These are phyloP conservation scores for Tanozyma kutaoensis DNA, from an alignment of 805 yeast species.

Conservation along the genomic window DNA sequence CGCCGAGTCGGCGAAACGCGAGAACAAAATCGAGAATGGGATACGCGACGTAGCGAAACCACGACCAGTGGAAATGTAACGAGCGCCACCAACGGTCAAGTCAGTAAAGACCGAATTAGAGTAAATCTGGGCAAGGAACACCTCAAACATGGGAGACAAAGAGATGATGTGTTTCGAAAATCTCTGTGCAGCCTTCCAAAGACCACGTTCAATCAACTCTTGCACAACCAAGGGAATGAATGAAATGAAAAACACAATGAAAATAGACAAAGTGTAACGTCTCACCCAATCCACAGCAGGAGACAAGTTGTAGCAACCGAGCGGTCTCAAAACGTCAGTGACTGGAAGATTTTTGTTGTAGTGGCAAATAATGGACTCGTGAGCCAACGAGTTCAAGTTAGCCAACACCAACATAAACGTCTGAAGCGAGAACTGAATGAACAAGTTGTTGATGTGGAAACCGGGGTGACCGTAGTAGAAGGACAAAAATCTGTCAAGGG, in stretches of 20 bases:
- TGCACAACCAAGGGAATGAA: constrained; percentile 69
- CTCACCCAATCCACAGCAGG: constrained; percentile 75
- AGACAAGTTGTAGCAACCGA: constrained; percentile 60
- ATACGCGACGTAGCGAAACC: constrained; percentile 77
- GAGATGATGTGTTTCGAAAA: constrained; percentile 57
- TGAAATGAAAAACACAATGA: constrained; percentile 71
- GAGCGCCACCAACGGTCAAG: constrained; percentile 74
- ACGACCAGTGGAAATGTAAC: constrained; percentile 78
- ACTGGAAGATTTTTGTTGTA: constrained; percentile 54
- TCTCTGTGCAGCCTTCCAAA: constrained; percentile 63
- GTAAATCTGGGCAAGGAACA: constrained; percentile 69
- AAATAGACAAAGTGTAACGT: constrained; percentile 69
- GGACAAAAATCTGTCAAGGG: constrained; percentile 68
- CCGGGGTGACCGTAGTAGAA: constrained; percentile 84
- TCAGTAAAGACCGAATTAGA: constrained; percentile 60
- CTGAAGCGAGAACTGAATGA: constrained; percentile 66
- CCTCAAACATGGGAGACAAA: constrained; percentile 71
- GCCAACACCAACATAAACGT: constrained; percentile 57
- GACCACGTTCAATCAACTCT: constrained; percentile 72
- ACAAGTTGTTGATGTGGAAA: constrained; percentile 70
- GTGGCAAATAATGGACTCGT: constrained; percentile 55
- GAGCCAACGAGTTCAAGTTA: constrained; percentile 61
- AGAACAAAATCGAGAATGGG: constrained; percentile 60
- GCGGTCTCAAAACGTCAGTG: constrained; percentile 52
- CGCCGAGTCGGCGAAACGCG: constrained; percentile 72